Evolutionary conservation across 768 basidiomycete genomes (phyloP), one percentile per base, ranked within the genome.

Genomic region (Rhizopogon rudus): DNA sequence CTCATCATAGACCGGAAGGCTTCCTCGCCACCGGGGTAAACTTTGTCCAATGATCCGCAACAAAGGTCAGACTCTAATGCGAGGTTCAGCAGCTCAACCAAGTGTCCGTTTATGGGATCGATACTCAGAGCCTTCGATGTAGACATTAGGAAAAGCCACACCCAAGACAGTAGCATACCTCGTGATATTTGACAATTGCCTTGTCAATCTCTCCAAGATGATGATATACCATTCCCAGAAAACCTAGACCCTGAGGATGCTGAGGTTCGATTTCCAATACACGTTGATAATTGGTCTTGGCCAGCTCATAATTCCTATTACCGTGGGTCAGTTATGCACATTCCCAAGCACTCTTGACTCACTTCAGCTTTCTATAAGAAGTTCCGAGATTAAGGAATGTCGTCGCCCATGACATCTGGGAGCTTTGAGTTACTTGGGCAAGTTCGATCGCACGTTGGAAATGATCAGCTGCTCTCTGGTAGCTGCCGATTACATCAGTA

Each of bases 311-410:
- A 53, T 75, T 74, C 54, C 79, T 81, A 49, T 44, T 41, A 56
- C n/a, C 33, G 44, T 3, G 25, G 10, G 54, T 40, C 12, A 48
- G 59, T 29, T 50, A 13, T 52, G 33, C 41, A 43, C 16, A 13
- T 29, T 9, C 13, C 6, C n/a, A 12, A 28, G 48, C 40, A 40
- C 50, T 20, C 14, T 40, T 40, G 49, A 69, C 84, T 55, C 58
- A 92, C 93, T 81, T 82, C 10, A 90, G 75, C 68, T 91, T 92
- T 17, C 95, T 83, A 61, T 82, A 84, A 52, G 89, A 88, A 25
- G 96, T 97, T 10, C 93, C 97, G 16, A 98, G 81, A 66, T 98
- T 99, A 57, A 96, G 75, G 68, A 91, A 93, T 0, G 95, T 97
- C 10, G 86, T 85, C 0, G 87, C 80, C 95, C 96, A 98, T 0